These are phyloP conservation scores for Thermomucor indicae-seudaticae DNA, from an alignment of 371 early-diverging fungal genomes.

Conservation along the genomic window DNA sequence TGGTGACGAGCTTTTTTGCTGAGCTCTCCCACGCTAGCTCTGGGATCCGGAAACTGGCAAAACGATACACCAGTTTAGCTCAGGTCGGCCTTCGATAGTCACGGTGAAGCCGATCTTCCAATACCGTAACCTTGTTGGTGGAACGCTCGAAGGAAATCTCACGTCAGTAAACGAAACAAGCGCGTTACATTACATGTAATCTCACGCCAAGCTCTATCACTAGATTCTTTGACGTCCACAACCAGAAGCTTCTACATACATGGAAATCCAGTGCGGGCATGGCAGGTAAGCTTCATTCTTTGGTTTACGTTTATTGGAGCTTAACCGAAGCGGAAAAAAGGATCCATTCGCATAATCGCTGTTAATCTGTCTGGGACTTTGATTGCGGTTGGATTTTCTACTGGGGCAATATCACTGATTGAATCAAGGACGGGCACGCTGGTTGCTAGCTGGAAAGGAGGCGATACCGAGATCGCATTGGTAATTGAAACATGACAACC, in stretches of 20 bases:
- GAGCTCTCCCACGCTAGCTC: slow-evolving; percentile 25
- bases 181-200: not conserved
- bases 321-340: slow-evolving; percentile 5
- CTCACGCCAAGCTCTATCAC: not conserved
- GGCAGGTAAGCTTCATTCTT: slow-evolving; percentile 12
- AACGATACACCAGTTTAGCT: slow-evolving; percentile 48
- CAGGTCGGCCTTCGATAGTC: slow-evolving; percentile 43
- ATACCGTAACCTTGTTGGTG: slow-evolving; percentile 54
- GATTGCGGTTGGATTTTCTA: slow-evolving; percentile 58
- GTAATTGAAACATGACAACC: slow-evolving; percentile 20
- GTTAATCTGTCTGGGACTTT: slow-evolving; percentile 53
- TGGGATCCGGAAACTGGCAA: slow-evolving; percentile 64
- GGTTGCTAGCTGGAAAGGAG: slow-evolving; percentile 61
- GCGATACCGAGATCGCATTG: slow-evolving; percentile 58
- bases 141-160: slow-evolving; percentile 40
- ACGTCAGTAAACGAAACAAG: slow-evolving; percentile 19
- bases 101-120: slow-evolving; percentile 55
- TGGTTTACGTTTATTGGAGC: not conserved
- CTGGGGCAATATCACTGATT: slow-evolving; percentile 53
- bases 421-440: slow-evolving; percentile 62
- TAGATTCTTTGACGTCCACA: slow-evolving; percentile 45
- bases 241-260: slow-evolving; percentile 30
- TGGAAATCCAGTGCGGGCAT: slow-evolving; percentile 44
- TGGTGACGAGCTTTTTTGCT: not conserved
- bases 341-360: slow-evolving; percentile 31